These are phyloP conservation scores for Rhodotorula kratochvilovae DNA, from an alignment of 768 basidiomycete species.

Conservation along the genomic window DNA sequence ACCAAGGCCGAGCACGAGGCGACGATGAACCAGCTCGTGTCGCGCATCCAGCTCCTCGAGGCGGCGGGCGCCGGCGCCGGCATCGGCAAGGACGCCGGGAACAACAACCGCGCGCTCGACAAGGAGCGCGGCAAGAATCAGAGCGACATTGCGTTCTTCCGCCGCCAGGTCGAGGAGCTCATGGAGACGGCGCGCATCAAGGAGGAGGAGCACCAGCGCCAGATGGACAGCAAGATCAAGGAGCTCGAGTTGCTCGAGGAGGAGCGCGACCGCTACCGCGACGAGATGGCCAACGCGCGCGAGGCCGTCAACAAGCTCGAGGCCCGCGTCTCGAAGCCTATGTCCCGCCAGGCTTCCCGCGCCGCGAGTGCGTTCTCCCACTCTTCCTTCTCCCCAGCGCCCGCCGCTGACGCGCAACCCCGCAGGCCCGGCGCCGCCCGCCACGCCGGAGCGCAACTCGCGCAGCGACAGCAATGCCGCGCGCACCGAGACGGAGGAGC, in stretches of 20 bases:
- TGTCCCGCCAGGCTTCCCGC: not conserved
- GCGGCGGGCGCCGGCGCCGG: not conserved
- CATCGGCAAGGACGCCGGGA: not conserved
- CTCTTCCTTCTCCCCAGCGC: too few species aligned
- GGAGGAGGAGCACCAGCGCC: not conserved
- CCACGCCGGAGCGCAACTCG: not conserved
- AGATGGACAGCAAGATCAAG: constrained; percentile 1
- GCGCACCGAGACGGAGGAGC: not conserved
- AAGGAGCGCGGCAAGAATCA: not conserved
- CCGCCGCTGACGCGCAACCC: too few species aligned
- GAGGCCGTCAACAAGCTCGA: not conserved
- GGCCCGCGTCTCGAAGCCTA: not conserved
- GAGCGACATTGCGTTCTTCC: not conserved
- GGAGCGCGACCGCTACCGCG: constrained; percentile 4
- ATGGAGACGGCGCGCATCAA: not conserved
- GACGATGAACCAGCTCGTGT: not conserved
- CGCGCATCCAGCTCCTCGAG: not conserved
- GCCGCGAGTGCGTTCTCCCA: not conserved
- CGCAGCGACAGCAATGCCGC: not conserved
- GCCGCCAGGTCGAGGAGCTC: not conserved
- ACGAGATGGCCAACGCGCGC: not conserved
- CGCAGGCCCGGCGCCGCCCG: not conserved
- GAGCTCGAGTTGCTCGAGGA: constrained; percentile 5
- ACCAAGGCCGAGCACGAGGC: not conserved
- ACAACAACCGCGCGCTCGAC: not conserved